Percentiles rank a stretch among this genome's conserved stretches.
Conservation (phyloP, 495 filamentous ascomycete species). For the Geopyxis carbonaria region DNA sequence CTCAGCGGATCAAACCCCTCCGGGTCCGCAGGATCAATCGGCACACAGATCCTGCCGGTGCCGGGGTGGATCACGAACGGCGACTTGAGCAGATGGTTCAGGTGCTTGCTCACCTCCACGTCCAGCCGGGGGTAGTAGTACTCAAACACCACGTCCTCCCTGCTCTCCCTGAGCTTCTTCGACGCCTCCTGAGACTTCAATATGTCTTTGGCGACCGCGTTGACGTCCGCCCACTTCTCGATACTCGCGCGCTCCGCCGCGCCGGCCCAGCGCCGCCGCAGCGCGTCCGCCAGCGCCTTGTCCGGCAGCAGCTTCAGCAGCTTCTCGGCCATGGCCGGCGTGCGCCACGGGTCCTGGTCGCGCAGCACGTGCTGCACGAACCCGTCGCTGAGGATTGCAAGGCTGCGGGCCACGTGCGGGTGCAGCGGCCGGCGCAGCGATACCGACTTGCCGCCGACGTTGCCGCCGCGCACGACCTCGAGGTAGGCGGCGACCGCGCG, state of each 20-base stretch:
- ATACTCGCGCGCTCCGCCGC: slow-evolving; percentile 54
- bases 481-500: slow-evolving; percentile 74
- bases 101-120: slow-evolving; percentile 87
- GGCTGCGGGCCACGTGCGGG: slow-evolving; percentile 71
- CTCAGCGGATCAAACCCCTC: slow-evolving; percentile 72
- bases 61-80: slow-evolving; percentile 94
- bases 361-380: slow-evolving; percentile 68
- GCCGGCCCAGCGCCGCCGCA: slow-evolving; percentile 81
- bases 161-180: slow-evolving; percentile 56
- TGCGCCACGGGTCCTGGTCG: slow-evolving; percentile 71
- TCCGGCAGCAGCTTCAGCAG: slow-evolving; percentile 70
- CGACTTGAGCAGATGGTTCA: slow-evolving; percentile 91
- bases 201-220: slow-evolving; percentile 58
- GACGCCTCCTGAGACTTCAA: slow-evolving; percentile 45
- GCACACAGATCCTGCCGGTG: slow-evolving; percentile 81
- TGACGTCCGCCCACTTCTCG: slow-evolving; percentile 86
- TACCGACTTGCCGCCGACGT: slow-evolving; percentile 71
- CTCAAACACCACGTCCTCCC: slow-evolving; percentile 86
- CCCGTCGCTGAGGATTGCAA: slow-evolving; percentile 59
- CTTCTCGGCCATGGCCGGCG: slow-evolving; percentile 46
- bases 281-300: slow-evolving; percentile 46
- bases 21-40: slow-evolving; percentile 53
- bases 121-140: slow-evolving; percentile 97
- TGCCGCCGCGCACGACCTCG: slow-evolving; percentile 67
- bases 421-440: slow-evolving; percentile 75